Base-by-base conservation (phyloP, 1,284 basidiomycete species). In the Ganoderma sinense region DNA sequence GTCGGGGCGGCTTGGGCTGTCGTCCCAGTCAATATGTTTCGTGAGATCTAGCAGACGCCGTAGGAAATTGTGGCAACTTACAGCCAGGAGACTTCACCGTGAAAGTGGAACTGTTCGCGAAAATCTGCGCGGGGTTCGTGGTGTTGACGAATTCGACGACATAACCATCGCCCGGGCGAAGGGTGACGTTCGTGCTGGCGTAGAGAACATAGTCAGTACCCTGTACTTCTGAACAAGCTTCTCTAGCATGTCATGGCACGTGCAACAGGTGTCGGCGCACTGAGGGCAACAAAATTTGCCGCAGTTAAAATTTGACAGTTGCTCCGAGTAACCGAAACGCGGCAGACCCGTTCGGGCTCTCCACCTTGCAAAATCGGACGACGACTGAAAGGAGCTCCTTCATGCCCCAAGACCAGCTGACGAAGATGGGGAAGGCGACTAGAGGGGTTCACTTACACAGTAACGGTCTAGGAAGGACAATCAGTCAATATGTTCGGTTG, bases 131-230 rank as follows among this genome's bases (percentile, higher is more conserved):
- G 56, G 71, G 61, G 78, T 87, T 84, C 48, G 77, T 75, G 20
- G 83, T 80, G 77, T 85, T 86, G 65, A 84, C 81, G 66, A 87
- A 84, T 68, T 78, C 75, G 45, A 88, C 83, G 53, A 78, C 74
- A 77, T 85, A 88, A 62, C 79, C 81, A 29, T 75, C 67, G 23
- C 77, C 82, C 26, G 73, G 69, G 11, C 65, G 72, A 55, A 84
- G 75, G 11, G 83, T 83, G 70, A 84, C 83, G 66, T 82, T 80
- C 55, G 83, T 83, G 26, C 74, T 77, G 62, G 29, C n/a, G 26
- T 48, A 48, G 33, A 20, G 7, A 36, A 58, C 26, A 45, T 60
- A 20, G n/a, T 60, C 29, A 64, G 33, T 39, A 29, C 18, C 23
- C 53, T 55, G 11, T 4, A 31, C 53, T 14, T 55, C 20, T 36